Percentiles rank a stretch among this genome's conserved stretches.
These are phyloP conservation scores for Kodamaea sp. DNA, from an alignment of 1,139 yeast species.

Conservation along the genomic window DNA sequence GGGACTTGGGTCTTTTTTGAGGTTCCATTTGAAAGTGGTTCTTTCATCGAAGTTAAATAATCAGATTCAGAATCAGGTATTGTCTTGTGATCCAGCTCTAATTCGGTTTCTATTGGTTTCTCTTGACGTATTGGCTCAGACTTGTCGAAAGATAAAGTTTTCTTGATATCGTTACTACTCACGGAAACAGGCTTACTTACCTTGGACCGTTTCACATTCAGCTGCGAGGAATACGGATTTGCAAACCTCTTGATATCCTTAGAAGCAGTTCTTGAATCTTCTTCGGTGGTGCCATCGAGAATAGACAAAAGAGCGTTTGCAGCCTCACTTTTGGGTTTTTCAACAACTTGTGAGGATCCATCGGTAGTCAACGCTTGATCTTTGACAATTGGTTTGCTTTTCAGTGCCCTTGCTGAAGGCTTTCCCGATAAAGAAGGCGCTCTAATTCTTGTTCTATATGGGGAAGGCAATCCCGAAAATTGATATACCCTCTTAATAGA, in stretches of 20 bases:
- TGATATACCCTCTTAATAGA: conserved; percentile 56
- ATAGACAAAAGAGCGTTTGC: conserved; percentile 68
- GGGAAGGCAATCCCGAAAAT: conserved; percentile 66
- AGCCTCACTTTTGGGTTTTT: conserved; percentile 52
- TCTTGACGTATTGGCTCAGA: conserved; percentile 26
- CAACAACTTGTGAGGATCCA: background rate
- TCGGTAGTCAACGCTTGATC: background rate
- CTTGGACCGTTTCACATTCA: conserved; percentile 19
- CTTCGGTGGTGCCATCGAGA: conserved; percentile 42
- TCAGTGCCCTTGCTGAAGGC: conserved; percentile 1
- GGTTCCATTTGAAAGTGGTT: background rate
- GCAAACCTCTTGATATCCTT: conserved; percentile 35
- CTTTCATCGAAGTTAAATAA: no score
- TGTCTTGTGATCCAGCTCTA: background rate
- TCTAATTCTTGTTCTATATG: conserved; percentile 55
- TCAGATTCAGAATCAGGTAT: no score
- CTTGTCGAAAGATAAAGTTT: conserved; percentile 38
- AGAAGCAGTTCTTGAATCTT: conserved; percentile 10
- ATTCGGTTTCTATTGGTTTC: background rate
- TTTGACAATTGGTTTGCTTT: background rate
- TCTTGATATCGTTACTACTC: conserved; percentile 40
- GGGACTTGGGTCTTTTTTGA: conserved; percentile 4
- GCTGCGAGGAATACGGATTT: conserved; percentile 50
- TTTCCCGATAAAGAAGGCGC: conserved; percentile 23
- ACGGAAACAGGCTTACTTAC: conserved; percentile 12